Percentiles rank a stretch among this genome's conserved stretches.
Conservation (phyloP, 163 green algal genomes). For the Volvox carteri region DNA sequence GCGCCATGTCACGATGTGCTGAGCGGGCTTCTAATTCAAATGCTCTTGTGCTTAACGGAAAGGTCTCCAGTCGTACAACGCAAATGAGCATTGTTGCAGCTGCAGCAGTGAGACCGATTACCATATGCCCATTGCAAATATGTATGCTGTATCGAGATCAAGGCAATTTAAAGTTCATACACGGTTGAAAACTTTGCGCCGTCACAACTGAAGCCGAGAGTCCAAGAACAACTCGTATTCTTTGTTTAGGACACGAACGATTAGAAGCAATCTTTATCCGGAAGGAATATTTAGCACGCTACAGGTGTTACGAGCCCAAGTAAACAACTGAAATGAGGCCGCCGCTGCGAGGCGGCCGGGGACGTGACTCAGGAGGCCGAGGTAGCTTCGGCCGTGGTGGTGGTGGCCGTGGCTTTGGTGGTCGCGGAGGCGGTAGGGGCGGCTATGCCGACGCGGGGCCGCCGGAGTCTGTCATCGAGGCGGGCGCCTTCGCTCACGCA, state of each 20-base stretch:
- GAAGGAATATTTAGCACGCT: too few relatives aligned
- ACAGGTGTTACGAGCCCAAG: too few relatives aligned
- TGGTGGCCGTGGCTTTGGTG: slow-evolving; percentile 66
- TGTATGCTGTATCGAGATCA: too few relatives aligned
- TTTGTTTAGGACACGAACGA: too few relatives aligned
- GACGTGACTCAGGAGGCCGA: slow-evolving; percentile 55
- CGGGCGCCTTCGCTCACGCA: slow-evolving; percentile 92
- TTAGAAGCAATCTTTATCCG: too few relatives aligned
- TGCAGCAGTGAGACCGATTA: too few relatives aligned
- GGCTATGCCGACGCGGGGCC: slow-evolving; percentile 76
- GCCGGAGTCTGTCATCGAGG: slow-evolving; percentile 88
- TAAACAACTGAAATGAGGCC: slow-evolving; percentile 51
- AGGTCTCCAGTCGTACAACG: slow-evolving; percentile 6
- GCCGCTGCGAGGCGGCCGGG: slow-evolving; percentile 66
- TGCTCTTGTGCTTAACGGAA: not conserved
- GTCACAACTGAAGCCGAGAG: too few relatives aligned
- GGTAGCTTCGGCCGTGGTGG: slow-evolving; percentile 54
- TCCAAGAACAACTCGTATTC: too few relatives aligned
- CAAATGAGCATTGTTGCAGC: too few relatives aligned
- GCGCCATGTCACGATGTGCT: not conserved
- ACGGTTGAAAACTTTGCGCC: too few relatives aligned
- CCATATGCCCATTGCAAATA: too few relatives aligned
- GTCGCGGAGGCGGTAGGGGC: slow-evolving; percentile 64
- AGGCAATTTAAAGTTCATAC: too few relatives aligned
- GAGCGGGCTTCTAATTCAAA: not conserved